Conservation (phyloP, 1,284 basidiomycete species). For the Polyporus tsugae region DNA sequence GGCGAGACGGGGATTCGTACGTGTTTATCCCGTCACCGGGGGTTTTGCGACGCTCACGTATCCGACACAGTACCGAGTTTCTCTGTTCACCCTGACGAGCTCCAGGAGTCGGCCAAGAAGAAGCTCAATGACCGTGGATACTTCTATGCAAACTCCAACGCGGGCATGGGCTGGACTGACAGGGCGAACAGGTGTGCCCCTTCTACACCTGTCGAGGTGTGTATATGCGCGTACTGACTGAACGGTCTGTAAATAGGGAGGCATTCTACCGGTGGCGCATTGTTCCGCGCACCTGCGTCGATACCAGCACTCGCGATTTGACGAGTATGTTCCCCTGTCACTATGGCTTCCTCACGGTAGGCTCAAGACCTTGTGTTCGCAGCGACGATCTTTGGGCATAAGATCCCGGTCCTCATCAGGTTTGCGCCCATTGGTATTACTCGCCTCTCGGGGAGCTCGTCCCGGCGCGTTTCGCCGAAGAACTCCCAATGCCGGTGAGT, state of each 20-base stretch:
- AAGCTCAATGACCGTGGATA: slow-evolving; percentile 61
- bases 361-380: neutral
- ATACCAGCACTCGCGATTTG: slow-evolving; percentile 63
- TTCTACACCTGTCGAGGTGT: slow-evolving; percentile 12
- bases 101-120: slow-evolving; percentile 57
- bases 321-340: slow-evolving; percentile 46
- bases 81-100: slow-evolving; percentile 58
- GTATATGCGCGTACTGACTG: neutral
- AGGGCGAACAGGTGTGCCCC: slow-evolving; percentile 54
- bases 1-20: slow-evolving; percentile 49
- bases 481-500: slow-evolving; percentile 59
- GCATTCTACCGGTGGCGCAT: slow-evolving; percentile 62
- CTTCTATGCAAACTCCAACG: slow-evolving; percentile 66
- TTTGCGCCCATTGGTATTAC: slow-evolving; percentile 70
- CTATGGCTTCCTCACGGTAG: neutral
- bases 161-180: slow-evolving; percentile 64
- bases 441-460: slow-evolving; percentile 59
- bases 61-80: slow-evolving; percentile 44
- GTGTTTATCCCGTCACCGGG: slow-evolving; percentile 23
- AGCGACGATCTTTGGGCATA: slow-evolving; percentile 62
- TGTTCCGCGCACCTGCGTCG: slow-evolving; percentile 65
- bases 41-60: too few species aligned
- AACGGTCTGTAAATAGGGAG: slow-evolving; percentile 41
- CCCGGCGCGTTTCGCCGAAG: slow-evolving; percentile 62
- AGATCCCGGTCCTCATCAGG: slow-evolving; percentile 59